Percentiles rank a stretch among this genome's conserved stretches.
Conservation (phyloP, 768 basidiomycete genomes). For the Kwoniella pini region DNA sequence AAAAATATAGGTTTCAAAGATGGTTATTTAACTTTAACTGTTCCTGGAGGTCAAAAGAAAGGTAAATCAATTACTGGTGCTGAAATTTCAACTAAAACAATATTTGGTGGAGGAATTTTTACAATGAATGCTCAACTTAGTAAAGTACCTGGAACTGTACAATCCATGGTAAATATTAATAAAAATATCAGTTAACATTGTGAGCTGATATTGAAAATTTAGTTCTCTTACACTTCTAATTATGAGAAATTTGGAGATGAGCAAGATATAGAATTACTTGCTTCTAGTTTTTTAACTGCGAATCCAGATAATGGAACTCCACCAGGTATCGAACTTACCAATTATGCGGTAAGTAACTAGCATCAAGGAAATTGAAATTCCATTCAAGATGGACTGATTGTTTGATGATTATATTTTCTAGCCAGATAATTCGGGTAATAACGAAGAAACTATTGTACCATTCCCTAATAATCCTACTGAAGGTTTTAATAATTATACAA, state of each 20-base stretch:
- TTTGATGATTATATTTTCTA: conserved; percentile 1
- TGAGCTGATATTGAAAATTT: too few species aligned
- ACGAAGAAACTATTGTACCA: conserved; percentile 11
- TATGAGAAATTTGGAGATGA: conserved; percentile 1
- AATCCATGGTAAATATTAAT: conserved; percentile 21
- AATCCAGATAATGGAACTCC: not conserved
- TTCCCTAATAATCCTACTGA: conserved; percentile 23
- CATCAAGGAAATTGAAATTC: not conserved
- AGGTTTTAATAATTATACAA: conserved; percentile 24
- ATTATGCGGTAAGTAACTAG: conserved; percentile 19
- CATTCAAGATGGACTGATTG: not conserved
- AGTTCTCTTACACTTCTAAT: conserved; percentile 20
- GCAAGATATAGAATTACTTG: conserved; percentile 13
- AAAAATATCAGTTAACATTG: too few species aligned
- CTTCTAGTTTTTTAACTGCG: conserved; percentile 5
- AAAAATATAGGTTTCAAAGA: conserved; percentile 7
- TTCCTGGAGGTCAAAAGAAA: conserved; percentile 21
- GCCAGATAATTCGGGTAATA: conserved; percentile 7
- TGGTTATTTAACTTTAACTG: conserved; percentile 12
- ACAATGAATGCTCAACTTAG: conserved; percentile 23
- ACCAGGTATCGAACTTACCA: conserved; percentile 26
- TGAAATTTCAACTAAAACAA: conserved; percentile 9
- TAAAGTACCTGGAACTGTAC: conserved; percentile 14
- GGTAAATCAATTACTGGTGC: conserved; percentile 16
- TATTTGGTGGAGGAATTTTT: conserved; percentile 11